Conservation (phyloP, 306 rosid species). For the Trifolium dubium region DNA sequence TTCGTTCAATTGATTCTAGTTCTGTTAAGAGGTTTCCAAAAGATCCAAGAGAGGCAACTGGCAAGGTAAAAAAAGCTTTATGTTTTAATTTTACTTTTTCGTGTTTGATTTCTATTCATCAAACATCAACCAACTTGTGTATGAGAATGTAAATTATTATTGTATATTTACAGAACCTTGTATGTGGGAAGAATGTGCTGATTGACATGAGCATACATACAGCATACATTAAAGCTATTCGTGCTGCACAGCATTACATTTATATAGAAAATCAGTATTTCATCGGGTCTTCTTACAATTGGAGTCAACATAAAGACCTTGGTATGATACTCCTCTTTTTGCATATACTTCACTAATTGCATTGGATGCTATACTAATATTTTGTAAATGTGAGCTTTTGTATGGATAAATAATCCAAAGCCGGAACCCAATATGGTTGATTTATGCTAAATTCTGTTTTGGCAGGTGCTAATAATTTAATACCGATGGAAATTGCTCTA, state of each 20-base stretch:
- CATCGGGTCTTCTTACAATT: slow-evolving; percentile 85
- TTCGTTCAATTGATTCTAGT: slow-evolving; percentile 93
- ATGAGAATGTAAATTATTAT: slow-evolving; percentile 37
- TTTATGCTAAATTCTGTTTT: slow-evolving; percentile 35
- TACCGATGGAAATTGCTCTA: slow-evolving; percentile 97
- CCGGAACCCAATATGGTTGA: not conserved
- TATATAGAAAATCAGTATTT: slow-evolving; percentile 93
- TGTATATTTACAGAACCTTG: slow-evolving; percentile 68
- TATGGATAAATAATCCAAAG: slow-evolving; percentile 2
- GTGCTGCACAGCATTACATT: slow-evolving; percentile 82
- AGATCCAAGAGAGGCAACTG: slow-evolving; percentile 82
- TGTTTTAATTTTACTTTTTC: slow-evolving; percentile 38
- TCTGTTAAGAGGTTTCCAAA: slow-evolving; percentile 88
- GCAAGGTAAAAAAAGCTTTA: slow-evolving; percentile 65
- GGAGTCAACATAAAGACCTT: slow-evolving; percentile 82
- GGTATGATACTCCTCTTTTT: slow-evolving; percentile 51
- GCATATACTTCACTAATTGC: not conserved
- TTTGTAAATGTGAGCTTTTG: not conserved
- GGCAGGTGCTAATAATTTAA: slow-evolving; percentile 93
- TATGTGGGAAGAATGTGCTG: slow-evolving; percentile 85
- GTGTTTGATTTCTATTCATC: slow-evolving; percentile 26
- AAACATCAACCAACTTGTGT: slow-evolving; percentile 11
- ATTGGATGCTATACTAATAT: not conserved
- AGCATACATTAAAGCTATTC: slow-evolving; percentile 86
- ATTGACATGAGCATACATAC: slow-evolving; percentile 96